phyloP scores from a whole-genome alignment of 306 rosid species.

The Oxytropis ochrocephala region DNA sequence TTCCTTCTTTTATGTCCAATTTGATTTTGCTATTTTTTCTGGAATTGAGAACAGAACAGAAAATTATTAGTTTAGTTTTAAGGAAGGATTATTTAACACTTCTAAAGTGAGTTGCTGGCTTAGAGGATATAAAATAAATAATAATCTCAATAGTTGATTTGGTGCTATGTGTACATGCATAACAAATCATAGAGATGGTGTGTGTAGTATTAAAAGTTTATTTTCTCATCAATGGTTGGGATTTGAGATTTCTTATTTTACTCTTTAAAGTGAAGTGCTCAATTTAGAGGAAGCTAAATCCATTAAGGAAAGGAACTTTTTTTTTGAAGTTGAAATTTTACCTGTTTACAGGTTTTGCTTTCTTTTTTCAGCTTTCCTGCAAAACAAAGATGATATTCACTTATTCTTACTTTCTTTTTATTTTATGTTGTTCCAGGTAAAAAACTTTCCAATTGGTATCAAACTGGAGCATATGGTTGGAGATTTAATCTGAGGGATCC shows the following conservation, averaged over 20 bases:
- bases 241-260: too few species aligned
- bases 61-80: background rate
- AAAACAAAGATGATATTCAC: background rate
- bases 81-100: too few species aligned
- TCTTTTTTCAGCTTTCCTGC: background rate
- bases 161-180: too few species aligned
- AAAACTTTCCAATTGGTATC: constrained; percentile 6
- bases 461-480: constrained; percentile 29
- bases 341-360: background rate
- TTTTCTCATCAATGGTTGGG: too few species aligned
- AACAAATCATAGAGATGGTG: too few species aligned
- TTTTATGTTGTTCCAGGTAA: constrained; percentile 34
- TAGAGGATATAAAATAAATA: too few species aligned
- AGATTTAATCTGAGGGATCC: constrained; percentile 36
- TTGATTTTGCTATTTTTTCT: constrained; percentile 1
- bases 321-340: background rate
- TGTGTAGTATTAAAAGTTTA: too few species aligned
- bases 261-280: too few species aligned
- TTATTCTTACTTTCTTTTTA: constrained; percentile 11
- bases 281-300: too few species aligned
- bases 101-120: too few species aligned
- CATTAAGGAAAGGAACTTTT: background rate
- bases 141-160: too few species aligned
- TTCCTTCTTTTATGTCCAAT: background rate
- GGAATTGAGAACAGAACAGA: background rate